Evolutionary conservation across 805 yeast genomes (phyloP).

Genomic region (Candida arabinofermentans): DNA sequence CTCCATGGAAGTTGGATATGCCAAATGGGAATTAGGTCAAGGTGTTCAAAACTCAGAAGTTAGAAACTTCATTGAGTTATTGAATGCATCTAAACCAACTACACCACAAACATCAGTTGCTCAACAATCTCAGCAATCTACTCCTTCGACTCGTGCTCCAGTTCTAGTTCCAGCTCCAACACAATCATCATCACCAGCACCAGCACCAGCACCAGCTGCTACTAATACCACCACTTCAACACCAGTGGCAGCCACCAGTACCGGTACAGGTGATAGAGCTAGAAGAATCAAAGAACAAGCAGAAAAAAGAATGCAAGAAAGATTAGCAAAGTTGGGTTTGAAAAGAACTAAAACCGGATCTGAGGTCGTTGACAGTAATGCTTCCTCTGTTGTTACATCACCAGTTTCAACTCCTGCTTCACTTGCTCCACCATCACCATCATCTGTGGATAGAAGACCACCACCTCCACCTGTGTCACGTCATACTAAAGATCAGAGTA

Average conservation of each 20-base stretch:
- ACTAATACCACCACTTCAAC: too few species aligned
- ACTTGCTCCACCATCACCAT: too few species aligned
- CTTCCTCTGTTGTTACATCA: constrained; percentile 10
- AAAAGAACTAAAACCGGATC: constrained; percentile 30
- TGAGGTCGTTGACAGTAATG: constrained; percentile 1
- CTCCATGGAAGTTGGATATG: constrained; percentile 44
- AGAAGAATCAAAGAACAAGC: constrained; percentile 83
- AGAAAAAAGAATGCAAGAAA: constrained; percentile 76
- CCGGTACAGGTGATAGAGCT: constrained; percentile 61
- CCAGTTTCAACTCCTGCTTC: constrained; percentile 19
- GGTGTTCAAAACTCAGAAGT: constrained; percentile 69
- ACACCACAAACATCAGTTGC: too few species aligned
- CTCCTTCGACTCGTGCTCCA: not conserved
- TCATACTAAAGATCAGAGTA: constrained; percentile 5
- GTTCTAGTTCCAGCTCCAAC: not conserved
- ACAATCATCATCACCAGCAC: constrained; percentile 9
- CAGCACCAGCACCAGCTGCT: constrained; percentile 1
- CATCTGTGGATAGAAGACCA: constrained; percentile 9
- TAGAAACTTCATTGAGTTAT: constrained; percentile 52
- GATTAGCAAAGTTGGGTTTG: constrained; percentile 78
- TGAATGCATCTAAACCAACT: constrained; percentile 35
- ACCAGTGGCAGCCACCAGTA: not conserved
- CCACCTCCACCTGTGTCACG: constrained; percentile 23
- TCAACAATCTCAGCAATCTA: too few species aligned
- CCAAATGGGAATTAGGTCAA: constrained; percentile 78